Evolutionary conservation across 2,329 filamentous ascomycete species (phyloP).

Genomic region (Trichoderma endophyticum): DNA sequence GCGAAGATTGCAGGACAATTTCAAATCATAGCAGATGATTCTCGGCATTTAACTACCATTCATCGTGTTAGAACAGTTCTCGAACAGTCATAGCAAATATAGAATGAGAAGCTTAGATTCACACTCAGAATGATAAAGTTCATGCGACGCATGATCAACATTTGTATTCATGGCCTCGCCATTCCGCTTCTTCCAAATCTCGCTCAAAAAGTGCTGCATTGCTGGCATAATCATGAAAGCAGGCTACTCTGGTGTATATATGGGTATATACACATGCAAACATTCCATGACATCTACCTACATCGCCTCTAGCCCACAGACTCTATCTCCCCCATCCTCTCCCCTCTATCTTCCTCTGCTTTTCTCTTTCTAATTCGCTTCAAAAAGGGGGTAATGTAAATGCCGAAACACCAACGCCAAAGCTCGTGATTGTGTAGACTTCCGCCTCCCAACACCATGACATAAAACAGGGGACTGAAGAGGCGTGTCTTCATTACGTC

Average conservation of each 20-base stretch:
- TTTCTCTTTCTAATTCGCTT: background rate
- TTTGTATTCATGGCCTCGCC: background rate
- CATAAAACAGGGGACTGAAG: background rate
- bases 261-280: background rate
- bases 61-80: background rate
- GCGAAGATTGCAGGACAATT: background rate
- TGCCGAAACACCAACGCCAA: slow-evolving; percentile 16
- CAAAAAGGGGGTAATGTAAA: background rate
- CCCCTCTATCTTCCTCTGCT: background rate
- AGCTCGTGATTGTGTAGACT: background rate
- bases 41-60: background rate
- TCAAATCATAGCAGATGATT: background rate
- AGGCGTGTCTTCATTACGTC: background rate
- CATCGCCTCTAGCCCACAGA: background rate
- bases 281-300: background rate
- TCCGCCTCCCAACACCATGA: background rate
- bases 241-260: background rate
- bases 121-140: background rate
- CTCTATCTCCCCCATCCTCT: background rate
- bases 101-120: background rate
- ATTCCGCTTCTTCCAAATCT: background rate
- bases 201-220: background rate
- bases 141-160: background rate
- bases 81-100: background rate
- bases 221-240: background rate